A percentile compares a stretch with the other conserved stretches of the same genome.
Conservation (phyloP, 2,329 filamentous ascomycete genomes). For the Botrytis cinerea region DNA sequence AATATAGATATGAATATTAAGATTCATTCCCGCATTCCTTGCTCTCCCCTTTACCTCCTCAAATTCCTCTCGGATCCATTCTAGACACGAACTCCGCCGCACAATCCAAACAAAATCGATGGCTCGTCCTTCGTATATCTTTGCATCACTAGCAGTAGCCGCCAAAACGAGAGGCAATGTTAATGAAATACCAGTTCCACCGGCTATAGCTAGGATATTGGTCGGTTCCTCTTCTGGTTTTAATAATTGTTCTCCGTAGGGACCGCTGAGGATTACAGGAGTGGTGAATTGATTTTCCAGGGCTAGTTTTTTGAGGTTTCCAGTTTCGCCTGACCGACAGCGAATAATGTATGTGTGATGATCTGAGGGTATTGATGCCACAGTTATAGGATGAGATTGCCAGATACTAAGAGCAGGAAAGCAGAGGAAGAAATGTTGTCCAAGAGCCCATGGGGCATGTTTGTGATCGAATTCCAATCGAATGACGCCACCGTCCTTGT, state of each 20-base stretch:
- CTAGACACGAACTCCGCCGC: conserved; percentile 53
- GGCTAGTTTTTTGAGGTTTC: conserved; percentile 40
- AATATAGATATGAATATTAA: conserved; percentile 60
- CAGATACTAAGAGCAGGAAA: conserved; percentile 70
- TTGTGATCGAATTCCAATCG: conserved; percentile 68
- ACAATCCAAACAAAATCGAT: conserved; percentile 68
- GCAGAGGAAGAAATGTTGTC: conserved; percentile 78
- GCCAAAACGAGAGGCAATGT: conserved; percentile 53
- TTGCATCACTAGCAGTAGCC: conserved; percentile 42
- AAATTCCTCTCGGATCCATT: conserved; percentile 62
- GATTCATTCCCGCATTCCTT: conserved; percentile 43
- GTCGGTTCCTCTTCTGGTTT: conserved; percentile 43
- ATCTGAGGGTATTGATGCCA: conserved; percentile 69
- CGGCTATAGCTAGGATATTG: conserved; percentile 56
- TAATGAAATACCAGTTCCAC: conserved; percentile 61
- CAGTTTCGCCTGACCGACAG: conserved; percentile 60
- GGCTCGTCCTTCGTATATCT: conserved; percentile 28
- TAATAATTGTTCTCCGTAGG: background rate
- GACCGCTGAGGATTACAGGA: conserved; percentile 16
- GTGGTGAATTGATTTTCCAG: background rate
- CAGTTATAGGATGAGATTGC: conserved; percentile 78
- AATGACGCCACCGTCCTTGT: conserved; percentile 58
- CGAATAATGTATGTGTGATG: conserved; percentile 59
- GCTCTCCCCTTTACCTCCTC: conserved; percentile 47
- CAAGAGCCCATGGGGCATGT: conserved; percentile 65